Conservation (phyloP, 345 rosid species). For the Aquilaria yunnanensis region DNA sequence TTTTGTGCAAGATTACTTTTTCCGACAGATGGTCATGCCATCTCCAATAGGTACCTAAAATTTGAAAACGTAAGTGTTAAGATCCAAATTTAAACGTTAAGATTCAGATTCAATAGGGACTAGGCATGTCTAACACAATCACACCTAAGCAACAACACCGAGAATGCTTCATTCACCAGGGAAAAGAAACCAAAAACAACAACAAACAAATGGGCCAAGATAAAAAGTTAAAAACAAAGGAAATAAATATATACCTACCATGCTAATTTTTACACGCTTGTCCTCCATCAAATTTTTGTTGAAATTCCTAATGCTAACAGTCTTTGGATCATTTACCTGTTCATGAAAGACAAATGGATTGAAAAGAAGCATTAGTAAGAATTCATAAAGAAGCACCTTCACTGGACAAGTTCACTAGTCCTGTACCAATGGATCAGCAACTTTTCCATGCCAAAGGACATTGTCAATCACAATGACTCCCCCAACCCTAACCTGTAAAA, state of each 20-base stretch:
- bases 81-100: background rate
- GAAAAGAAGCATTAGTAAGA: background rate
- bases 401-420: background rate
- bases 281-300: conserved; percentile 63
- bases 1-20: conserved; percentile 30
- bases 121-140: too few relatives aligned
- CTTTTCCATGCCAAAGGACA: conserved; percentile 97
- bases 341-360: conserved; percentile 5
- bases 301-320: conserved; percentile 68
- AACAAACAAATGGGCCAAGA: background rate
- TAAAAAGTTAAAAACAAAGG: background rate
- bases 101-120: background rate
- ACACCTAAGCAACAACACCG: too few relatives aligned
- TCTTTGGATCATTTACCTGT: conserved; percentile 77
- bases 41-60: conserved; percentile 84
- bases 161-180: too few relatives aligned
- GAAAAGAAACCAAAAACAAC: too few relatives aligned
- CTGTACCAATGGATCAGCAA: conserved; percentile 70
- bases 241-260: conserved; percentile 39
- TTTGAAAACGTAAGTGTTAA: conserved; percentile 1
- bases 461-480: conserved; percentile 86
- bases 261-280: conserved; percentile 68
- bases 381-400: background rate
- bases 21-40: conserved; percentile 83
- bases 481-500: conserved; percentile 63